phyloP scores from a whole-genome alignment of 768 basidiomycete species.

The Boletus edulis region DNA sequence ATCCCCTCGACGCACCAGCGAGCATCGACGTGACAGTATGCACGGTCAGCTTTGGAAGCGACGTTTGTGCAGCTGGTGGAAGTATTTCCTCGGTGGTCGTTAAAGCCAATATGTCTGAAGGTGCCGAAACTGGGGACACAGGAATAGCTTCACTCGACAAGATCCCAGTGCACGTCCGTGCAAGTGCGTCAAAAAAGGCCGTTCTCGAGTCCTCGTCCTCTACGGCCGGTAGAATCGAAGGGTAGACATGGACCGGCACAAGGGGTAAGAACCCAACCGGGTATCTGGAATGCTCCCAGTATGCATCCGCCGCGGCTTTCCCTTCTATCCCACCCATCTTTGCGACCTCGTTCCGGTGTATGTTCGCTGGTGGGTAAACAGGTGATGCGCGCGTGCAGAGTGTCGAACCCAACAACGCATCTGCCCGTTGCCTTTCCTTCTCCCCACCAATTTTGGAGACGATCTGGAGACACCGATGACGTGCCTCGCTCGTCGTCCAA shows the following conservation, averaged over 20 bases:
- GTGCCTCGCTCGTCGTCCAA: conserved; percentile 81
- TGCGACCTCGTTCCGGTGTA: background rate
- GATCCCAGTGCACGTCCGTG: conserved; percentile 52
- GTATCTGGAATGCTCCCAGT: conserved; percentile 67
- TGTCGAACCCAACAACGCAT: conserved; percentile 51
- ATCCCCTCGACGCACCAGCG: conserved; percentile 62
- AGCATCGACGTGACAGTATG: conserved; percentile 78
- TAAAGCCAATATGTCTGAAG: background rate
- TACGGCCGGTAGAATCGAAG: conserved; percentile 26
- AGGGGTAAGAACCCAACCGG: conserved; percentile 51
- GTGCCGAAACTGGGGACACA: background rate
- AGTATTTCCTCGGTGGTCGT: conserved; percentile 33
- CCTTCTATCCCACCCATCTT: background rate
- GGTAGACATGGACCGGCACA: conserved; percentile 54
- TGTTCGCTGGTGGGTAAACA: background rate
- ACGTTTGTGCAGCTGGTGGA: conserved; percentile 51
- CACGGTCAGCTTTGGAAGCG: conserved; percentile 60
- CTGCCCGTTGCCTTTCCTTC: conserved; percentile 60
- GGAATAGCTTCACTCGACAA: conserved; percentile 42
- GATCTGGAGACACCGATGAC: conserved; percentile 70
- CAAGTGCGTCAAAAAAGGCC: conserved; percentile 47
- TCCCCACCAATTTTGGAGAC: conserved; percentile 77
- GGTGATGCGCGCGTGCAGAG: conserved; percentile 8
- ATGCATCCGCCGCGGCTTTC: conserved; percentile 36
- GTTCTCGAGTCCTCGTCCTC: background rate